A percentile compares a stretch with the other conserved stretches of the same genome.
phyloP scores from a whole-genome alignment of 306 rosid species.

The Dryas octopetala region DNA sequence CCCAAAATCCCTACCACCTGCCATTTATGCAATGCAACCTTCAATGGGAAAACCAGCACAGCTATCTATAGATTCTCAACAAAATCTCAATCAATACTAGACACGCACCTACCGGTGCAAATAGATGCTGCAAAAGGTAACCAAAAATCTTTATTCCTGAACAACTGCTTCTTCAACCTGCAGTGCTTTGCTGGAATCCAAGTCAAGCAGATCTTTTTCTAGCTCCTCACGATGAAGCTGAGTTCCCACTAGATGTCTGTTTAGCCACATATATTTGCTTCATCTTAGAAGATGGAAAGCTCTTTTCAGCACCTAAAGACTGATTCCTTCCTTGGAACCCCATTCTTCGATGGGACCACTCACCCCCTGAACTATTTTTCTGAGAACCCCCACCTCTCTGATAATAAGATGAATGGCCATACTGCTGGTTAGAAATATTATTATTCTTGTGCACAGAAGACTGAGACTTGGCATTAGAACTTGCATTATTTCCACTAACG shows the following conservation, averaged over 20 bases:
- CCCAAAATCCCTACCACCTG: not conserved
- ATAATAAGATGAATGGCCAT: slow-evolving; percentile 61
- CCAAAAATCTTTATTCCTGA: slow-evolving; percentile 43
- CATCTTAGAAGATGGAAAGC: slow-evolving; percentile 59
- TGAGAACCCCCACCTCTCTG: slow-evolving; percentile 66
- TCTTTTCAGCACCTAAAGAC: slow-evolving; percentile 59
- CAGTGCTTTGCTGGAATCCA: slow-evolving; percentile 15
- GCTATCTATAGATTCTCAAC: slow-evolving; percentile 19
- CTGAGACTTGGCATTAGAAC: slow-evolving; percentile 44
- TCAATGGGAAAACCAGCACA: slow-evolving; percentile 27
- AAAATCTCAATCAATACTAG: slow-evolving; percentile 40
- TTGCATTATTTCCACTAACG: slow-evolving; percentile 45
- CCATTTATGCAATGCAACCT: slow-evolving; percentile 26
- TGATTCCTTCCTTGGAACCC: slow-evolving; percentile 83
- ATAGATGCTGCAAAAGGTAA: slow-evolving; percentile 32
- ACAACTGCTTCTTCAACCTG: slow-evolving; percentile 27
- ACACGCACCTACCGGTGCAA: slow-evolving; percentile 25
- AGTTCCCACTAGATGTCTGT: slow-evolving; percentile 61
- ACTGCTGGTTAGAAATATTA: slow-evolving; percentile 52
- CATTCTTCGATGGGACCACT: slow-evolving; percentile 75
- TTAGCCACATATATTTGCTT: slow-evolving; percentile 94
- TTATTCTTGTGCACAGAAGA: slow-evolving; percentile 45
- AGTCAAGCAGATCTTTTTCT: slow-evolving; percentile 23
- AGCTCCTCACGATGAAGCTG: slow-evolving; percentile 43
- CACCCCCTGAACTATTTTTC: slow-evolving; percentile 64